A percentile compares a stretch with the other conserved stretches of the same genome.
Evolutionary conservation across 192 early-diverging fungal species (phyloP).

Genomic region (Martensiomyces pterosporus): DNA sequence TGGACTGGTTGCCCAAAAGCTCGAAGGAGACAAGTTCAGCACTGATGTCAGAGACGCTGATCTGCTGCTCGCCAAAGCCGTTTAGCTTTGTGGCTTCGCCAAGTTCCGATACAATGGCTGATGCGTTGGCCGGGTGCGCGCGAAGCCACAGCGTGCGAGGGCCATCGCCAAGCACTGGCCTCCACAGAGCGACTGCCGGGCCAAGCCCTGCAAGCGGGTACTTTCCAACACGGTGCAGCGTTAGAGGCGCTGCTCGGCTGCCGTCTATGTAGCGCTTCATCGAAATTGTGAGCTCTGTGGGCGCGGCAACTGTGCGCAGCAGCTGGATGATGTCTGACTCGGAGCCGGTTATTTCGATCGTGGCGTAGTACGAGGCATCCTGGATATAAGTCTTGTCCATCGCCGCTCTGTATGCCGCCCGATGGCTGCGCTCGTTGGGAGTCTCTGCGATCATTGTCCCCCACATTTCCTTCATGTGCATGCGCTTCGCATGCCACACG

Average conservation of each 20-base stretch:
- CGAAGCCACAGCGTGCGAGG: constrained; percentile 70
- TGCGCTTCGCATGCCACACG: constrained; percentile 97
- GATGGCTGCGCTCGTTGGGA: constrained; percentile 81
- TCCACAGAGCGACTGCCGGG: constrained; percentile 78
- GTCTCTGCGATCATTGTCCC: constrained; percentile 63
- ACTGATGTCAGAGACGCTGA: constrained; percentile 51
- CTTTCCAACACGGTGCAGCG: constrained; percentile 26
- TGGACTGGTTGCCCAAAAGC: constrained; percentile 74
- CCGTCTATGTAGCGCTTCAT: constrained; percentile 12
- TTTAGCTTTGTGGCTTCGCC: neutral
- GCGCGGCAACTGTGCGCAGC: constrained; percentile 60
- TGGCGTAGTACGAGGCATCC: constrained; percentile 79
- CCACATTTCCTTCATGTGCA: constrained; percentile 89
- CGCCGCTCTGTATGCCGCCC: constrained; percentile 70
- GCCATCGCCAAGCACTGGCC: constrained; percentile 32
- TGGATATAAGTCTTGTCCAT: constrained; percentile 72
- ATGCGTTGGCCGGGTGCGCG: constrained; percentile 68
- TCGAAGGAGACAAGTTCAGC: constrained; percentile 71
- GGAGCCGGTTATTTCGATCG: constrained; percentile 66
- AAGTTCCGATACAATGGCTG: constrained; percentile 44
- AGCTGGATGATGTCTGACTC: constrained; percentile 45
- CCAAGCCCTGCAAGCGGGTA: constrained; percentile 54
- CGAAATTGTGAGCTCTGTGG: constrained; percentile 3
- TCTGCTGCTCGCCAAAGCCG: no score
- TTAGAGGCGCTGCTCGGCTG: constrained; percentile 23